These are phyloP conservation scores for Crinitomyces ghanaensis DNA, from an alignment of 805 yeast species.

Conservation along the genomic window DNA sequence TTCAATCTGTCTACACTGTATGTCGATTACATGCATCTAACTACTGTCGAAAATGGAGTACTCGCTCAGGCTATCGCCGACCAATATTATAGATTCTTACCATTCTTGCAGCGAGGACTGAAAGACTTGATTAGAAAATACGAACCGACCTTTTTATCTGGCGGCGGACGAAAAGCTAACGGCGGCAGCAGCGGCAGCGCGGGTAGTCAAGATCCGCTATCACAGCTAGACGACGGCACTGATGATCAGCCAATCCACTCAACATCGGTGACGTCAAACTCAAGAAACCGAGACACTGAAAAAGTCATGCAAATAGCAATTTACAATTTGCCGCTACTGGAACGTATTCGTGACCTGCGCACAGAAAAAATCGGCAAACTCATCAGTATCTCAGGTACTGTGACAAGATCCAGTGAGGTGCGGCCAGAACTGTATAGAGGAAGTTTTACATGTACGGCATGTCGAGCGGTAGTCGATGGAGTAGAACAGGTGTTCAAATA, in stretches of 20 bases:
- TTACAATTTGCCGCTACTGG: slow-evolving; percentile 69
- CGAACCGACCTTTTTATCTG: slow-evolving; percentile 56
- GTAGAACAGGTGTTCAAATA: slow-evolving; percentile 88
- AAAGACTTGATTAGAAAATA: slow-evolving; percentile 58
- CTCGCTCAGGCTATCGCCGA: slow-evolving; percentile 81
- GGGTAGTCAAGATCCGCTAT: too few species aligned
- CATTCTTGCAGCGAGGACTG: slow-evolving; percentile 68
- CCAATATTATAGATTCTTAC: slow-evolving; percentile 86
- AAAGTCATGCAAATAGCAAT: slow-evolving; percentile 83
- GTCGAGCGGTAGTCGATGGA: slow-evolving; percentile 74
- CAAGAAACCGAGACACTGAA: slow-evolving; percentile 38
- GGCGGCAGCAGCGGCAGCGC: too few species aligned
- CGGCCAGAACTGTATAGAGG: slow-evolving; percentile 87
- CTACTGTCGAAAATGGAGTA: slow-evolving; percentile 61
- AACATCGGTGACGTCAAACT: slow-evolving; percentile 15
- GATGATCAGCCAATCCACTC: slow-evolving; percentile 24
- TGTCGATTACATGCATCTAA: slow-evolving; percentile 72
- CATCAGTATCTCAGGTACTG: slow-evolving; percentile 83
- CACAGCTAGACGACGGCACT: too few species aligned
- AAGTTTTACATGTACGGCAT: slow-evolving; percentile 78
- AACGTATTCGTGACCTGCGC: slow-evolving; percentile 80
- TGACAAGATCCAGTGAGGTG: slow-evolving; percentile 91
- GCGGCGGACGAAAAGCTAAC: slow-evolving; percentile 21
- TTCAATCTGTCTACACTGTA: slow-evolving; percentile 69
- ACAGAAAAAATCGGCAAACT: slow-evolving; percentile 82